These are phyloP conservation scores for Ustilago crameri DNA, from an alignment of 1,284 basidiomycete species.

Conservation along the genomic window DNA sequence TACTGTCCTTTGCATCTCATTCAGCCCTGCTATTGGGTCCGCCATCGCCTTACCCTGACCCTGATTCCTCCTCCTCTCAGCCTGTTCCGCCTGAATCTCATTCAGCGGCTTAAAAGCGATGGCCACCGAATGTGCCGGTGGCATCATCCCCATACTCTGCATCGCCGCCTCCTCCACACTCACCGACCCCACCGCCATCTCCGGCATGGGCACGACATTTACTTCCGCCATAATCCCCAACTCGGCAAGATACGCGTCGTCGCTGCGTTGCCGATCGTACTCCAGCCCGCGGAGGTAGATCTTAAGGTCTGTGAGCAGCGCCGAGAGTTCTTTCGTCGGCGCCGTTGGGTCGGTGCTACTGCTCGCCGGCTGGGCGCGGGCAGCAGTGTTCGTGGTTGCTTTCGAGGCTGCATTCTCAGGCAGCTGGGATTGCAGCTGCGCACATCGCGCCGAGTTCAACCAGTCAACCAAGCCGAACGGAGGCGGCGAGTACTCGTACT, in stretches of 20 bases:
- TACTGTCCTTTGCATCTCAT: neutral
- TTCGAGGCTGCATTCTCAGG: neutral
- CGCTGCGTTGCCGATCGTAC: constrained; percentile 38
- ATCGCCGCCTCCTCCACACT: constrained; percentile 1
- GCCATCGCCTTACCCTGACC: neutral
- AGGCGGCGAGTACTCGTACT: constrained; percentile 50
- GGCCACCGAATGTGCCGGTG: constrained; percentile 17
- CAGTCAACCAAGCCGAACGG: constrained; percentile 48
- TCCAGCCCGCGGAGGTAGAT: constrained; percentile 50
- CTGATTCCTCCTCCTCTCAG: neutral
- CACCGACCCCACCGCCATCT: too few species aligned
- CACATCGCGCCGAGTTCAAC: constrained; percentile 32
- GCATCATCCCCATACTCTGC: neutral
- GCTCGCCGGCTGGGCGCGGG: neutral
- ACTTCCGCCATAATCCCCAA: constrained; percentile 14
- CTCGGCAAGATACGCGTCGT: constrained; percentile 22
- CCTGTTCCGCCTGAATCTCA: constrained; percentile 2
- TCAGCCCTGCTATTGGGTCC: constrained; percentile 4
- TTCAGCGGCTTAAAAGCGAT: constrained; percentile 17
- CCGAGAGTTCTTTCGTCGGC: constrained; percentile 31
- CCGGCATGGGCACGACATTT: constrained; percentile 8
- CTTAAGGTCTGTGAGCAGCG: constrained; percentile 46
- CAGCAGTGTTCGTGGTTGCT: neutral
- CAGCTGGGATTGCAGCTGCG: constrained; percentile 15
- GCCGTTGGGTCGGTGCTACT: constrained; percentile 17